Base-by-base conservation (phyloP, 495 filamentous ascomycete genomes). In the Lasiosphaeris hirsuta region DNA sequence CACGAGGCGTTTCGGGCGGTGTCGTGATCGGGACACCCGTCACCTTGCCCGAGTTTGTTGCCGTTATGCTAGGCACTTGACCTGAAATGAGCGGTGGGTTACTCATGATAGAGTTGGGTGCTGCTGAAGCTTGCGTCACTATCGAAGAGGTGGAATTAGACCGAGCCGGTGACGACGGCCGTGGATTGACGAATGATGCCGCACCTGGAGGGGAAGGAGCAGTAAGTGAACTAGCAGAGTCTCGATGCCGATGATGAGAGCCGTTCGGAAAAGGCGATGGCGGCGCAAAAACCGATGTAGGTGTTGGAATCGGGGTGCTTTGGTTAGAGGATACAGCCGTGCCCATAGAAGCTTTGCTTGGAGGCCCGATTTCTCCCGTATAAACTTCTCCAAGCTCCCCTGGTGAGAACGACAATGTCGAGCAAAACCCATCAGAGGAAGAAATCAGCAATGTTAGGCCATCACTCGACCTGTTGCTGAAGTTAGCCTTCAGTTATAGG, bases 381-480 rank as follows among this genome's bases (percentile, higher is more conserved):
- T 96, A 96, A 11, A 83, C 69, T 61, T 92, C 85, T n/a, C 95
- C 95, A 7, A 99, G 75, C 67, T 99, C 95, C 15, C 89, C 90
- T 4, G 87, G 77, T 7, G 81, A 69, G 68, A 99, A 99, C 0
- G 90, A 84, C 18, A 99, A 77, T 0, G 89, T 86, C 0, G 95
- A 99, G 66, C 95, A 97, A 73, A 97, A 99, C 0, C 95, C 95
- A 67, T 99, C 95, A 0, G 95, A 96, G 1, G 95, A 97, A 52
- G 90, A 92, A 81, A 99, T 97, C 37, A 97, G 78, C 19, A 99
- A 75, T 1, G 92, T 97, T 44, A 88, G 78, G 2, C 95, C 95
- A 70, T 99, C 95, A 60, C 80, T 88, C 1, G 95, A 95, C 92
- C 92, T 97, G 59, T n/a, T 38, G 5, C 39, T 41, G 17, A 14